phyloP scores from a whole-genome alignment of 768 basidiomycete species.

The Chalciporus piperatus region DNA sequence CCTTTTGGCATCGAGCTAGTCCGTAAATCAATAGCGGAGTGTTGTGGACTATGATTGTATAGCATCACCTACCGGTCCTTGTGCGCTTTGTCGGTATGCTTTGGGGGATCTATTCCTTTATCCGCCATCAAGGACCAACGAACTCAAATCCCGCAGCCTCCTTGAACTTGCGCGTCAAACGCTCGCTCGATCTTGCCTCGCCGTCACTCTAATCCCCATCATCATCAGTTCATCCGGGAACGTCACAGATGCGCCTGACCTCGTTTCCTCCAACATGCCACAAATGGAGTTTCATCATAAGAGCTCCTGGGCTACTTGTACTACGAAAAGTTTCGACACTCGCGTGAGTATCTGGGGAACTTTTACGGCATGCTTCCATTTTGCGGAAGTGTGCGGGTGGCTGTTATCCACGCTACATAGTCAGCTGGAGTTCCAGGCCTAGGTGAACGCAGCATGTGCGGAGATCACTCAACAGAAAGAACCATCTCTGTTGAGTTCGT shows the following conservation, averaged over 20 bases:
- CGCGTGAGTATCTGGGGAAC: too few species aligned
- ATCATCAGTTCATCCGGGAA: neutral
- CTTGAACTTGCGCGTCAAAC: neutral
- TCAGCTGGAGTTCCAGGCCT: neutral
- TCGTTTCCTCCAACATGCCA: neutral
- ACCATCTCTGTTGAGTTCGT: neutral
- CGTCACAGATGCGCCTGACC: neutral
- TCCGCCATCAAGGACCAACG: neutral
- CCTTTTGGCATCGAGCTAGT: conserved; percentile 57
- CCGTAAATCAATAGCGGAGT: conserved; percentile 56
- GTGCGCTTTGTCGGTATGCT: neutral
- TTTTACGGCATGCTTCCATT: neutral
- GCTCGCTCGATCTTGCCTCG: neutral
- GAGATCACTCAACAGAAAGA: neutral
- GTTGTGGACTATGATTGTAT: conserved; percentile 43
- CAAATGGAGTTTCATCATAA: too few species aligned
- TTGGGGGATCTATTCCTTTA: neutral
- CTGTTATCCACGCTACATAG: neutral
- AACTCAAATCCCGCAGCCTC: neutral
- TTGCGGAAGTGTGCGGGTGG: neutral
- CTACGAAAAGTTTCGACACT: too few species aligned
- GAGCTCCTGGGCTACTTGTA: too few species aligned
- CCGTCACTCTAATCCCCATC: neutral
- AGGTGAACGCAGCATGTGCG: neutral
- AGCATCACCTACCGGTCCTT: neutral